Percentiles rank a stretch among this genome's conserved stretches.
phyloP scores from a whole-genome alignment of 1,284 basidiomycete species.

The Athelia sp. region DNA sequence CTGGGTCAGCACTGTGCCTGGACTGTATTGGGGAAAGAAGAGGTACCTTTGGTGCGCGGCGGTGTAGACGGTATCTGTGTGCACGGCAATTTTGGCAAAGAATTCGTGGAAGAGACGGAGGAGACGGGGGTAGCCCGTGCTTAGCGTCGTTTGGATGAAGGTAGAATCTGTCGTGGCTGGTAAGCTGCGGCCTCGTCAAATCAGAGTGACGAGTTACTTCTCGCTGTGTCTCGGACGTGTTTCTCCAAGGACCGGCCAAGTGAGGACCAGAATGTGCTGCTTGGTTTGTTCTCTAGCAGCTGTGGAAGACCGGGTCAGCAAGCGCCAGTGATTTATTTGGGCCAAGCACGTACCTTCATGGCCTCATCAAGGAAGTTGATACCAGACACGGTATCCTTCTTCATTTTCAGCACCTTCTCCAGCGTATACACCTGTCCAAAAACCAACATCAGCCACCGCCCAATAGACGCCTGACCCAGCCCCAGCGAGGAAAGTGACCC shows the following conservation, averaged over 20 bases:
- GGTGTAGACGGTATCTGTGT: constrained; percentile 90
- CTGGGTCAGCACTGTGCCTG: neutral
- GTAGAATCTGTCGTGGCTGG: constrained; percentile 52
- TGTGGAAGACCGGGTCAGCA: too few species aligned
- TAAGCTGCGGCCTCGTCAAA: neutral
- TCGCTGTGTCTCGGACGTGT: constrained; percentile 70
- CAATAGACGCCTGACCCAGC: neutral
- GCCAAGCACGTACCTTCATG: constrained; percentile 84
- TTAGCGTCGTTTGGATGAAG: constrained; percentile 85
- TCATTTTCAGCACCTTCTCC: constrained; percentile 88
- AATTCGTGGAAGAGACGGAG: constrained; percentile 92
- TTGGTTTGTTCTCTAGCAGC: constrained; percentile 87
- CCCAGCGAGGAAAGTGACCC: neutral
- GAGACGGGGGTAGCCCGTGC: constrained; percentile 79
- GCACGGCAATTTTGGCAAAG: constrained; percentile 90
- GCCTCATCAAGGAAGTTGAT: constrained; percentile 85
- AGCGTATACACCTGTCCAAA: constrained; percentile 78
- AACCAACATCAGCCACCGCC: neutral
- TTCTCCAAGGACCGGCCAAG: constrained; percentile 78
- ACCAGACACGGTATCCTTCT: constrained; percentile 77
- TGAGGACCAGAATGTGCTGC: constrained; percentile 86
- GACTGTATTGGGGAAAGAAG: neutral
- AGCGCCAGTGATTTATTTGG: too few species aligned
- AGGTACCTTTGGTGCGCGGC: constrained; percentile 82
- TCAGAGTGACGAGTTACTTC: constrained; percentile 43